phyloP scores from a whole-genome alignment of 108 stramenopile species.

The Aurantiochytrium sp. region DNA sequence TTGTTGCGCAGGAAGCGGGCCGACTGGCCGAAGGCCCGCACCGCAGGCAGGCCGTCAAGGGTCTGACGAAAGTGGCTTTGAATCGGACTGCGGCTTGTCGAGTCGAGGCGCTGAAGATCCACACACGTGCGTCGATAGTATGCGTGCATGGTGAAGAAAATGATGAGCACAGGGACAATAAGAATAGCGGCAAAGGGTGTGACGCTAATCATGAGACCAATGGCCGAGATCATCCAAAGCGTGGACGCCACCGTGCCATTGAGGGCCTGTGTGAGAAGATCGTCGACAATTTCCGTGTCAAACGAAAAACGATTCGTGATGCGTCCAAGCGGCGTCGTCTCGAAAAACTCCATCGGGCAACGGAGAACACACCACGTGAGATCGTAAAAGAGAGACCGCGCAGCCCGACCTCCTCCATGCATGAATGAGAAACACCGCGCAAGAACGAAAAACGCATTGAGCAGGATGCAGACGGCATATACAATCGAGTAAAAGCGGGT shows the following conservation, averaged over 20 bases:
- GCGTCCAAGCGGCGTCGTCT: constrained; percentile 84
- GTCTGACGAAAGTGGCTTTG: constrained; percentile 48
- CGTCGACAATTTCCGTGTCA: constrained; percentile 68
- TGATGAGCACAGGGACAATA: constrained; percentile 3
- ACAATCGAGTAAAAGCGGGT: not conserved
- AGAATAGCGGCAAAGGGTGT: constrained; percentile 17
- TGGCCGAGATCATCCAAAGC: not conserved
- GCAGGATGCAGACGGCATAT: not conserved
- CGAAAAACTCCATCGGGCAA: constrained; percentile 79
- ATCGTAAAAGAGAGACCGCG: not conserved
- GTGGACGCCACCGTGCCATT: not conserved
- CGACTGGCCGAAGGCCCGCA: constrained; percentile 41
- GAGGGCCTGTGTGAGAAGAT: not conserved
- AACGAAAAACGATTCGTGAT: constrained; percentile 84
- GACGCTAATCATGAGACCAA: constrained; percentile 18
- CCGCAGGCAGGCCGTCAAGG: constrained; percentile 41
- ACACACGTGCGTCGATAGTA: constrained; percentile 36
- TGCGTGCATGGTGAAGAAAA: constrained; percentile 25
- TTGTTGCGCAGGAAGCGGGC: not conserved
- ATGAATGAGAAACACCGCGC: not conserved
- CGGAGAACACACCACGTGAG: constrained; percentile 49
- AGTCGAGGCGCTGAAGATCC: constrained; percentile 50
- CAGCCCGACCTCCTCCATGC: not conserved
- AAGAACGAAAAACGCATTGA: not conserved
- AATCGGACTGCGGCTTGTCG: constrained; percentile 33